Evolutionary conservation across 805 yeast species (phyloP), one percentile per base, ranked within the genome.

Genomic region (Kuraishia molischiana): DNA sequence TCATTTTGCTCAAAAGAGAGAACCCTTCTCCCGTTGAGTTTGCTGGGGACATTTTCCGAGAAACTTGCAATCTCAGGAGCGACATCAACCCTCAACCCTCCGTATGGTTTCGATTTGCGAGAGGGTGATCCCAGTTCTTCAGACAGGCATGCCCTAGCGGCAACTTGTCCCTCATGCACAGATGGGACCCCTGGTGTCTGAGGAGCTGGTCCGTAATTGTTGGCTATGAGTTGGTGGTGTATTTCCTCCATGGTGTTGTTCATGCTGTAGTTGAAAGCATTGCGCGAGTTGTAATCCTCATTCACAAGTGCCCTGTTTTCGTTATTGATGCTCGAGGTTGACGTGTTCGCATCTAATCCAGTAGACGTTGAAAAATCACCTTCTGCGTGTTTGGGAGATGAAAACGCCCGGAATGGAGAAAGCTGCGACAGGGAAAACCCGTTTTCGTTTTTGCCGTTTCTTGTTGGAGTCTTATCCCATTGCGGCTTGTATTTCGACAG

Each of bases 1-100:
- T 71, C 72, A 31, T 56, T 54, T 47, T 77, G 80, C 50, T 76
- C 83, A 44, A 56, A 69, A 0, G 79, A 72, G 24, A 73, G 53
- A 1, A 59, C 58, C 38, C 73, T 50, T 36, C 53, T 57, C 29
- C 54, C 40, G 24, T 38, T 24, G 24, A 26, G 36, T 32, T 24
- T n/a, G 26, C 15, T 22, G 13, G 24, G 21, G 11, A 13, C 15
- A 20, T 17, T 22, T 22, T 22, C 26, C 26, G 26, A 22, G 10
- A n/a, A n/a, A n/a, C n/a, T n/a, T n/a, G n/a, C n/a, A n/a, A n/a
- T n/a, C n/a, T n/a, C n/a, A n/a, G n/a, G n/a, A n/a, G n/a, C n/a
- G n/a, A n/a, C n/a, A n/a, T n/a, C n/a, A n/a, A n/a, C n/a, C n/a
- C n/a, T n/a, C n/a, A n/a, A n/a, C n/a, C n/a, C n/a, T n/a, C n/a